phyloP scores from a whole-genome alignment of 805 yeast genomes.

The Nakazawaea holstii region DNA sequence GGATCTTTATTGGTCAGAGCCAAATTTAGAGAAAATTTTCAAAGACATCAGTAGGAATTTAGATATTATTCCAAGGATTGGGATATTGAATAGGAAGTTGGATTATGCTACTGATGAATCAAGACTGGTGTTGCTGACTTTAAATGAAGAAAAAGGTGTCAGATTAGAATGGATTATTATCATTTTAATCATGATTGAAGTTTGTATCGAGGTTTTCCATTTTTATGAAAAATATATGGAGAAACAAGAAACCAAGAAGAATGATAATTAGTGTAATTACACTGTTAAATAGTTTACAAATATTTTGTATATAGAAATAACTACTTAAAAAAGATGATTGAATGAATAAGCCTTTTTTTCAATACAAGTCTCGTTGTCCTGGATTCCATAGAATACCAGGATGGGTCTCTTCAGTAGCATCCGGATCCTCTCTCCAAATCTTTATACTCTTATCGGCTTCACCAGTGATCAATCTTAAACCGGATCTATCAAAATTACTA shows the following conservation, averaged over 20 bases:
- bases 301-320: too few species aligned
- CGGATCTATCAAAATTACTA: conserved; percentile 73
- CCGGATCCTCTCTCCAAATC: conserved; percentile 56
- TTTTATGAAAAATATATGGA: conserved; percentile 49
- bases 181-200: conserved; percentile 77
- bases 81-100: conserved; percentile 74
- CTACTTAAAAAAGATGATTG: too few species aligned
- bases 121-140: conserved; percentile 64
- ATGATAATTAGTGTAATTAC: too few species aligned
- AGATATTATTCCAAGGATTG: conserved; percentile 73
- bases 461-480: conserved; percentile 76
- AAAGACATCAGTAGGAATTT: conserved; percentile 62
- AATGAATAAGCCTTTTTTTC: too few species aligned
- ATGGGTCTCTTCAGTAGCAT: conserved; percentile 27
- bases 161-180: conserved; percentile 88
- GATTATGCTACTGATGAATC: conserved; percentile 92
- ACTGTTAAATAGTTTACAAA: too few species aligned
- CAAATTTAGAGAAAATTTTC: conserved; percentile 73
- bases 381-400: conserved; percentile 32
- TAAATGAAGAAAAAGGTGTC: conserved; percentile 72
- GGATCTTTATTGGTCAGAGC: conserved; percentile 90
- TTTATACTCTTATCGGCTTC: conserved; percentile 87
- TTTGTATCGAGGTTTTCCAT: conserved; percentile 73
- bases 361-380: not conserved
- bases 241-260: not conserved